Evolutionary conservation across 768 basidiomycete species (phyloP).

Genomic region (Pleurotus sapidus): DNA sequence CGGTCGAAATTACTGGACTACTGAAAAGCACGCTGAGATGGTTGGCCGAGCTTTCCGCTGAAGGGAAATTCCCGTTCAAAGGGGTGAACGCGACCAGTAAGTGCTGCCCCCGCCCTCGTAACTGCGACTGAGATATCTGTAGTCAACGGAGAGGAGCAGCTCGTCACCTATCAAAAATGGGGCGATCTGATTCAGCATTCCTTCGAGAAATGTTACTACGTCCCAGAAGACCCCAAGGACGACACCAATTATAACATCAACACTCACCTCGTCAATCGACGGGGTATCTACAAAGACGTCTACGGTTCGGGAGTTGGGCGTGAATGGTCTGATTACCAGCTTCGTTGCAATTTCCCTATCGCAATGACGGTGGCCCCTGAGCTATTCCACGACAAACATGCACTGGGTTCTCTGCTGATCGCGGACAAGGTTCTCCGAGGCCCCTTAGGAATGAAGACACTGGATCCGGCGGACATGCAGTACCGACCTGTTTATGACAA

Average conservation of each 20-base stretch:
- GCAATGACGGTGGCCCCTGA: constrained; percentile 98
- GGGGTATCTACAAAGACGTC: constrained; percentile 99
- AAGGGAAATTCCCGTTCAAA: constrained; percentile 82
- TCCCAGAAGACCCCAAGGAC: constrained; percentile 73
- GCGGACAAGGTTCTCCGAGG: constrained; percentile 79
- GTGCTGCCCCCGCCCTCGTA: constrained; percentile 21
- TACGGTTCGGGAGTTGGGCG: constrained; percentile 83
- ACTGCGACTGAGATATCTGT: constrained; percentile 6
- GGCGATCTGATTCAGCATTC: constrained; percentile 75
- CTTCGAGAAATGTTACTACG: constrained; percentile 90
- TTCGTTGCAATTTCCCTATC: constrained; percentile 90
- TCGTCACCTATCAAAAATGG: constrained; percentile 93
- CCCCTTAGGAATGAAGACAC: constrained; percentile 94
- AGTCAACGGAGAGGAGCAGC: constrained; percentile 68
- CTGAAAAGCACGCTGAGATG: constrained; percentile 92
- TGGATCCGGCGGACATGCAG: constrained; percentile 84
- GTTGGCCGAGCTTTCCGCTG: constrained; percentile 64
- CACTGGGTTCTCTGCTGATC: constrained; percentile 74
- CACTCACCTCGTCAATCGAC: constrained; percentile 70
- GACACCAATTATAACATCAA: constrained; percentile 73
- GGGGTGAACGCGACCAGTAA: constrained; percentile 80
- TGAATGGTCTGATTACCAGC: constrained; percentile 97
- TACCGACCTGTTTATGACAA: constrained; percentile 95
- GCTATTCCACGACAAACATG: constrained; percentile 80
- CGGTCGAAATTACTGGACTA: constrained; percentile 92